A percentile compares a stretch with the other conserved stretches of the same genome.
Evolutionary conservation across 768 basidiomycete species (phyloP).

Genomic region (Naganishia friedmannii): DNA sequence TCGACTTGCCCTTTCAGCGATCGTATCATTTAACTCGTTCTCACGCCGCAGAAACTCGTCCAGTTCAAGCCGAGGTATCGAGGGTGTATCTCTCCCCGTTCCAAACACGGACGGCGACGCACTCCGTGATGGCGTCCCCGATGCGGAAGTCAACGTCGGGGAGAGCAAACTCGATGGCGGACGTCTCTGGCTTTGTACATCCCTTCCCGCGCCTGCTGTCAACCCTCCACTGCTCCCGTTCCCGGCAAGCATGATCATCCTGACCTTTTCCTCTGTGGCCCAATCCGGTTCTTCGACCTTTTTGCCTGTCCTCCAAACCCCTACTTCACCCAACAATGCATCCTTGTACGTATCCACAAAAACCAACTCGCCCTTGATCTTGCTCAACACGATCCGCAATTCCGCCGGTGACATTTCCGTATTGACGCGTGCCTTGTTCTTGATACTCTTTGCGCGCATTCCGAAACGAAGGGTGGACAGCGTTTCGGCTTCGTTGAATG

Average conservation of each 20-base stretch:
- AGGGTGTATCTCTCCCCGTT: slow-evolving; percentile 22
- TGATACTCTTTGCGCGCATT: slow-evolving; percentile 99
- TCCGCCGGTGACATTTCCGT: slow-evolving; percentile 91
- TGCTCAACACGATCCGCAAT: slow-evolving; percentile 84
- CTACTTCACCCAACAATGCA: slow-evolving; percentile 83
- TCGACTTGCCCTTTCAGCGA: slow-evolving; percentile 67
- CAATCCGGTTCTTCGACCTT: slow-evolving; percentile 78
- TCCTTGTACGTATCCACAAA: slow-evolving; percentile 30
- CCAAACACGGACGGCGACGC: slow-evolving; percentile 14
- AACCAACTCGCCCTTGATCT: slow-evolving; percentile 56
- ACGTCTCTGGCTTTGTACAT: slow-evolving; percentile 7
- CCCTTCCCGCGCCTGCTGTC: not conserved
- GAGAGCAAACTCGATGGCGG: slow-evolving; percentile 21
- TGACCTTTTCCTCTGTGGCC: slow-evolving; percentile 66
- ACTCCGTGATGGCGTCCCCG: slow-evolving; percentile 15
- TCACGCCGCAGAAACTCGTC: slow-evolving; percentile 95
- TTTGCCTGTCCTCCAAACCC: slow-evolving; percentile 83
- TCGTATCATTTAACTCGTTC: slow-evolving; percentile 89
- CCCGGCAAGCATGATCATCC: slow-evolving; percentile 5
- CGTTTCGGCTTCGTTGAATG: slow-evolving; percentile 95
- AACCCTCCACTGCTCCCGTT: slow-evolving; percentile 14
- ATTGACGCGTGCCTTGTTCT: slow-evolving; percentile 98
- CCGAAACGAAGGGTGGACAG: slow-evolving; percentile 96
- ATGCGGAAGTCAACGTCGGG: slow-evolving; percentile 9
- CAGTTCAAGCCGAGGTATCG: slow-evolving; percentile 60